These are phyloP conservation scores for Rhododendron mucronatum DNA, from an alignment of 148 eudicot species.

Conservation along the genomic window DNA sequence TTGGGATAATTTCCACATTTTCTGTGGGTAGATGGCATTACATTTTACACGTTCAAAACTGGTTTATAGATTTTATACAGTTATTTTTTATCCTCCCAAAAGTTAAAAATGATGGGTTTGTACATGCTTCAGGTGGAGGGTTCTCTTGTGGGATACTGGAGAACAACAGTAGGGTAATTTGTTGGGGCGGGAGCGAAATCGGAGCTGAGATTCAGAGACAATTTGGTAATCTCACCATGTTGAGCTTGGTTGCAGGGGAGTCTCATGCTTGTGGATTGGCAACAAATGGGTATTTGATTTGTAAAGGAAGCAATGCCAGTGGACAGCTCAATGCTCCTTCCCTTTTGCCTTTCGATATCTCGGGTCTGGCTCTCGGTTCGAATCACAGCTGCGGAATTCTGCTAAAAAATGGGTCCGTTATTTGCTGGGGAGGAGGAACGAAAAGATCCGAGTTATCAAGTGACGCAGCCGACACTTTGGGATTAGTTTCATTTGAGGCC, in stretches of 20 bases:
- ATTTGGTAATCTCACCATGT: conserved; percentile 41
- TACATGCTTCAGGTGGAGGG: conserved; percentile 36
- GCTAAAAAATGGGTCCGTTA: conserved; percentile 31
- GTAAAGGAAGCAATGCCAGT: conserved; percentile 44
- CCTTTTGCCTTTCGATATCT: conserved; percentile 23
- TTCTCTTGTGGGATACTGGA: conserved; percentile 48
- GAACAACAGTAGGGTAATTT: conserved; percentile 26
- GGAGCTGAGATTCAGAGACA: conserved; percentile 39
- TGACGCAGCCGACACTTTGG: background rate
- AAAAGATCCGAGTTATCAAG: conserved; percentile 7
- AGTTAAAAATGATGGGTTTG: background rate
- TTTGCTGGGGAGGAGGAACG: conserved; percentile 51
- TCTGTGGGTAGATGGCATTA: background rate
- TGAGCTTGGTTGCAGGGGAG: conserved; percentile 46
- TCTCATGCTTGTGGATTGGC: conserved; percentile 58
- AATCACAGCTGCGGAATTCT: conserved; percentile 45
- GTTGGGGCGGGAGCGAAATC: conserved; percentile 51
- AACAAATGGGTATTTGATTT: conserved; percentile 34
- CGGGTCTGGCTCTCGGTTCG: conserved; percentile 42
- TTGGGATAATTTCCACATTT: background rate
- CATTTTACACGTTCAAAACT: background rate
- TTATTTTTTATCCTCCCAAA: background rate
- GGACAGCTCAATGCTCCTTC: conserved; percentile 42
- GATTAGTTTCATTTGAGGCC: conserved; percentile 33
- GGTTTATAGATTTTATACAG: background rate